Evolutionary conservation across 2,329 filamentous ascomycete species (phyloP).

Genomic region (Aaosphaeria pasadenensis): DNA sequence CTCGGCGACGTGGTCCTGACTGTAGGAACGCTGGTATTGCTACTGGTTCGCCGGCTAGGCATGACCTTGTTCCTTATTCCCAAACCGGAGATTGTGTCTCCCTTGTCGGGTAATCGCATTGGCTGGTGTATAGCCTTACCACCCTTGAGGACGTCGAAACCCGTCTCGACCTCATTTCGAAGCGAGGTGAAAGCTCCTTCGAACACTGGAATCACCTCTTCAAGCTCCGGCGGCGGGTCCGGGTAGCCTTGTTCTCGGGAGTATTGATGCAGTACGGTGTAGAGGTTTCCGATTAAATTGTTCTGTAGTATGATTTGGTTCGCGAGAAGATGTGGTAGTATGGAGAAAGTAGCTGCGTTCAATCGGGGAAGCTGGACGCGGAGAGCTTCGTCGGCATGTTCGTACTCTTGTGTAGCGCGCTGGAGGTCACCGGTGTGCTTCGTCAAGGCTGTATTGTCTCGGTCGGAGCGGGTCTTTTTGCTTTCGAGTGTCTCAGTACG

Average conservation of each 20-base stretch:
- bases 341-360: slow-evolving; percentile 65
- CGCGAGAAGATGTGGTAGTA: slow-evolving; percentile 70
- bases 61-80: slow-evolving; percentile 46
- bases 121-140: slow-evolving; percentile 64
- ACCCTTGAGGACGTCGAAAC: slow-evolving; percentile 59
- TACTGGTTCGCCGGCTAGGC: slow-evolving; percentile 22
- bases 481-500: slow-evolving; percentile 67
- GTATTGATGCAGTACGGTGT: slow-evolving; percentile 73
- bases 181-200: slow-evolving; percentile 60
- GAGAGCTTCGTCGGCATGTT: slow-evolving; percentile 71
- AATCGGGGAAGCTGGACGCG: slow-evolving; percentile 69
- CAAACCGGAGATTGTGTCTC: slow-evolving; percentile 45
- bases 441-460: slow-evolving; percentile 67
- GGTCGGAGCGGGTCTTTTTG: slow-evolving; percentile 67
- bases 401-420: slow-evolving; percentile 67
- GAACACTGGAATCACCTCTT: slow-evolving; percentile 67
- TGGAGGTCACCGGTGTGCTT: slow-evolving; percentile 71
- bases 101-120: slow-evolving; percentile 49
- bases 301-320: slow-evolving; percentile 75
- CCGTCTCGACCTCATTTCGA: slow-evolving; percentile 63
- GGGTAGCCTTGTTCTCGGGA: slow-evolving; percentile 67
- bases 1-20: slow-evolving; percentile 26
- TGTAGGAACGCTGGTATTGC: slow-evolving; percentile 35
- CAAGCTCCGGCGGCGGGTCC: slow-evolving; percentile 69
- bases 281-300: slow-evolving; percentile 71